Evolutionary conservation across 2,329 filamentous ascomycete genomes (phyloP).

Genomic region (Gnomoniopsis smithogilvyi): DNA sequence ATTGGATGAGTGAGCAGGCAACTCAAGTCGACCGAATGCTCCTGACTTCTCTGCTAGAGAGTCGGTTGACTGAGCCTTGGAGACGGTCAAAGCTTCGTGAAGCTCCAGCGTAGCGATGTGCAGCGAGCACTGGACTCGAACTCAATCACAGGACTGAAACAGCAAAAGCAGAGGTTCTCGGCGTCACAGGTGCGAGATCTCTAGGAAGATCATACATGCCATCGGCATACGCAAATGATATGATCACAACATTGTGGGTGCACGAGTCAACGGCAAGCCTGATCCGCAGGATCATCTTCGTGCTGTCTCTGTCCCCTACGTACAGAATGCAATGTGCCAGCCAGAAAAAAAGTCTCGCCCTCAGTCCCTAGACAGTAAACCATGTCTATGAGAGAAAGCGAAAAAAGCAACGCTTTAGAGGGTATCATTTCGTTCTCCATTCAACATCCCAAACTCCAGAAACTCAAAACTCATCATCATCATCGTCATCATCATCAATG

Average conservation of each 20-base stretch:
- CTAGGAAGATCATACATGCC: too few relatives aligned
- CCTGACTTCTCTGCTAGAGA: too few relatives aligned
- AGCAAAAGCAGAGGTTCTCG: not conserved
- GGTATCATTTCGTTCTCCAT: conserved; percentile 11
- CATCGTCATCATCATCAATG: conserved; percentile 13
- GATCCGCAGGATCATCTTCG: not conserved
- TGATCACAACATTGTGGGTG: not conserved
- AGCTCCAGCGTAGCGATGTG: too few relatives aligned
- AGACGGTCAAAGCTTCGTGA: too few relatives aligned
- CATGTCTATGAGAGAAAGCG: not conserved
- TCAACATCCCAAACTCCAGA: not conserved
- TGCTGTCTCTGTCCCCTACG: not conserved
- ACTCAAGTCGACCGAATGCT: too few relatives aligned
- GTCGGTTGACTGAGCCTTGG: too few relatives aligned
- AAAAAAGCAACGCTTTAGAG: not conserved
- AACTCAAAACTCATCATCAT: conserved; percentile 16
- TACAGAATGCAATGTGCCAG: not conserved
- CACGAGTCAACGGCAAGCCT: too few relatives aligned
- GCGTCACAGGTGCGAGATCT: not conserved
- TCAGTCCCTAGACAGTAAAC: not conserved
- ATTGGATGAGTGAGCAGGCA: too few relatives aligned
- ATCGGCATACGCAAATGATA: not conserved
- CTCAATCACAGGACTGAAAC: too few relatives aligned
- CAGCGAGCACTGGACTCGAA: too few relatives aligned
- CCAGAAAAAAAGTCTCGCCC: not conserved